phyloP scores from a whole-genome alignment of 352 stramenopile species.

The Globisporangium uncinulatum region DNA sequence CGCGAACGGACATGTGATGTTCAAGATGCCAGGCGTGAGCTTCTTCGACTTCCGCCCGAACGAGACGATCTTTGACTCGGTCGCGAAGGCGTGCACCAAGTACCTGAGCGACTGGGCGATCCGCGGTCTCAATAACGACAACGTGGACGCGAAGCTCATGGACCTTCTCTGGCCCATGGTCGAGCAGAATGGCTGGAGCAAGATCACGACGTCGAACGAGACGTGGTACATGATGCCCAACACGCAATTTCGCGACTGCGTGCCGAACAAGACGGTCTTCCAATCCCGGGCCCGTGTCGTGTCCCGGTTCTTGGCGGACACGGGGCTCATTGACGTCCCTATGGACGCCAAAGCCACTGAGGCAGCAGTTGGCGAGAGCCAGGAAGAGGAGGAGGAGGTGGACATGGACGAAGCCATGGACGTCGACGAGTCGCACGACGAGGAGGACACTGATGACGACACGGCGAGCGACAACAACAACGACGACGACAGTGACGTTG shows the following conservation, averaged over 20 bases:
- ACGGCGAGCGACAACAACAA: conserved; percentile 7
- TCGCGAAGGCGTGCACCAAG: conserved; percentile 46
- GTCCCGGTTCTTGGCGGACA: conserved; percentile 48
- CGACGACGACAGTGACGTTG: conserved; percentile 8
- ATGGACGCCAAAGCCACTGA: conserved; percentile 6
- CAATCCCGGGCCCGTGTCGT: conserved; percentile 52
- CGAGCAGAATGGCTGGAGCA: conserved; percentile 45
- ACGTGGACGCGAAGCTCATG: conserved; percentile 22
- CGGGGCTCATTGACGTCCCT: conserved; percentile 9
- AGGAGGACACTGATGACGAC: conserved; percentile 1
- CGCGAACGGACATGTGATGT: conserved; percentile 42
- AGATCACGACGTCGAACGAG: conserved; percentile 39
- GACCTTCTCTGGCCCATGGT: conserved; percentile 60
- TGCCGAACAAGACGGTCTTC: conserved; percentile 76
- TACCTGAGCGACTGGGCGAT: conserved; percentile 41
- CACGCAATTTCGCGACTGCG: conserved; percentile 58
- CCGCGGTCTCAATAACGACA: conserved; percentile 12
- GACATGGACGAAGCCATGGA: conserved; percentile 13
- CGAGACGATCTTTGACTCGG: conserved; percentile 73
- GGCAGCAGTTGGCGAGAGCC: neutral
- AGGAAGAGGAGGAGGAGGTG: conserved; percentile 8
- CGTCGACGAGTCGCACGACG: conserved; percentile 10
- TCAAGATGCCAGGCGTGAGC: conserved; percentile 56
- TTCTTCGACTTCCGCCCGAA: conserved; percentile 73
- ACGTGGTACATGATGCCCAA: conserved; percentile 60